Evolutionary conservation across 352 stramenopile species (phyloP).

Genomic region (Globisporangium abappressorium): DNA sequence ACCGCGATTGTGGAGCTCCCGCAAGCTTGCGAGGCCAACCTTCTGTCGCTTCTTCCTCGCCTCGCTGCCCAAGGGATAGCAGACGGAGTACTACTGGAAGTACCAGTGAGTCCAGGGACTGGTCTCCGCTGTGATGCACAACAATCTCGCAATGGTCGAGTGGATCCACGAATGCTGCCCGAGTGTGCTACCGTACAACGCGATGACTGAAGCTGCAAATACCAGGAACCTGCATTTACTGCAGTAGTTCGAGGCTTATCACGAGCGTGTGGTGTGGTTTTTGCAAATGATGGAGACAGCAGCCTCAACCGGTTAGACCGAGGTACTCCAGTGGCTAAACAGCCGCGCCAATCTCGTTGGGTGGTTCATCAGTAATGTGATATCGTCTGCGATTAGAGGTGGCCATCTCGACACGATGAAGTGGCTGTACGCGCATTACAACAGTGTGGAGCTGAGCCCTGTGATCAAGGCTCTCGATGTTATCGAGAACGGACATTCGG

Average conservation of each 20-base stretch:
- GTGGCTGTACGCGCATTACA: background rate
- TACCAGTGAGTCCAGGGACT: background rate
- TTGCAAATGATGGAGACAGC: too few species aligned
- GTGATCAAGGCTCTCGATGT: background rate
- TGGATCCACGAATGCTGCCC: constrained; percentile 2
- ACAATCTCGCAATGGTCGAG: background rate
- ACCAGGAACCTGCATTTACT: background rate
- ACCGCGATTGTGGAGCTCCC: background rate
- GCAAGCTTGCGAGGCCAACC: background rate
- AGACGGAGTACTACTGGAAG: background rate
- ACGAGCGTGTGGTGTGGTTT: too few species aligned
- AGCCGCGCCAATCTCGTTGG: background rate
- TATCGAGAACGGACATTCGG: background rate
- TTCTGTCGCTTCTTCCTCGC: background rate
- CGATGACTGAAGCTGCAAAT: background rate
- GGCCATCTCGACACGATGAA: background rate
- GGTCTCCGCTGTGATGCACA: background rate
- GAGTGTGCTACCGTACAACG: background rate
- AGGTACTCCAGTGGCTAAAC: too few species aligned
- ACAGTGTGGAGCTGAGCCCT: background rate
- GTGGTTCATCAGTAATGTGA: background rate
- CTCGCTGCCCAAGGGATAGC: background rate
- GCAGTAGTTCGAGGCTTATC: too few species aligned
- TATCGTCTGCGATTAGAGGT: background rate
- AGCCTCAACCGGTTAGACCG: too few species aligned